Percentiles rank a stretch among this genome's conserved stretches.
Evolutionary conservation across 1,139 yeast species (phyloP).

Genomic region (Hyphopichia fennica): DNA sequence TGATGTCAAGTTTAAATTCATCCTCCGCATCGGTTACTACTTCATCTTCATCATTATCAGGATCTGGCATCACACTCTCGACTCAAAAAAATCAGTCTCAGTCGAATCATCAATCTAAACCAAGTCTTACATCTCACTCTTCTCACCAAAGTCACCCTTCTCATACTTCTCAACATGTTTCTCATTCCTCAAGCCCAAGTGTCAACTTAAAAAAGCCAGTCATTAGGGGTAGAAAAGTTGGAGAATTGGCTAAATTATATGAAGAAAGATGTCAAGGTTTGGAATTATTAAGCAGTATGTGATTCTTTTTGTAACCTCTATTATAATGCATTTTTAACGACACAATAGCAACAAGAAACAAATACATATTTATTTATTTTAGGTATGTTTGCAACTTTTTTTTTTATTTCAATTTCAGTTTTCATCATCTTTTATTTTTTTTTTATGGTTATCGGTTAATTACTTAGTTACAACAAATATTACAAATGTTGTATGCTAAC

Average conservation of each 20-base stretch:
- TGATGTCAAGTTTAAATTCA: background rate
- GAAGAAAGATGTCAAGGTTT: slow-evolving; percentile 58
- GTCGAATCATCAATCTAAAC: background rate
- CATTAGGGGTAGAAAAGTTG: slow-evolving; percentile 53
- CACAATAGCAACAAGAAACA: background rate
- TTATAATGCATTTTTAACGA: background rate
- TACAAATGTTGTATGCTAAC: background rate
- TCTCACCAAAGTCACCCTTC: background rate
- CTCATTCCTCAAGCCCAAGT: slow-evolving; percentile 3
- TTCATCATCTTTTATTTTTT: background rate
- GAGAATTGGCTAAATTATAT: slow-evolving; percentile 53
- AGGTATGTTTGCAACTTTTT: background rate
- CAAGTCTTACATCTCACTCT: background rate
- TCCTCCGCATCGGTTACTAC: background rate
- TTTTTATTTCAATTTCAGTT: background rate
- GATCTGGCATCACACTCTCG: background rate
- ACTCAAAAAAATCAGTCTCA: background rate
- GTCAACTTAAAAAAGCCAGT: slow-evolving; percentile 40
- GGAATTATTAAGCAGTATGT: slow-evolving; percentile 43
- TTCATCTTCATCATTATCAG: background rate
- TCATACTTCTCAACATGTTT: background rate
- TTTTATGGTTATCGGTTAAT: background rate
- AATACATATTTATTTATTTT: background rate
- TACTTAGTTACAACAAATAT: background rate
- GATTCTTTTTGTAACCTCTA: too few relatives aligned